Evolutionary conservation across 2,329 filamentous ascomycete species (phyloP).

Genomic region (Ophiostoma novo-ulmi): DNA sequence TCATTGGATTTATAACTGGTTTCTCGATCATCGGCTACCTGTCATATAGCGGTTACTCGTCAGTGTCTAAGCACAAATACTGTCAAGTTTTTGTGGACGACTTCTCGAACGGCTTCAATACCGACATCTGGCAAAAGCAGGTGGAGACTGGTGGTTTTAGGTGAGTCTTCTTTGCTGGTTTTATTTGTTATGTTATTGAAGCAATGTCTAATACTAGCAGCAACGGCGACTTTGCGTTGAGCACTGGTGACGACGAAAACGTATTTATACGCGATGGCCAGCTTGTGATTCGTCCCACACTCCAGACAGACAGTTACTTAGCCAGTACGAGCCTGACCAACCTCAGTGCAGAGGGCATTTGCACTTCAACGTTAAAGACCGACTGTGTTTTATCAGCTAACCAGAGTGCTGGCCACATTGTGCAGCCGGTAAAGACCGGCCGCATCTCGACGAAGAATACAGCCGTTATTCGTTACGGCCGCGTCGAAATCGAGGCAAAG

Average conservation of each 20-base stretch:
- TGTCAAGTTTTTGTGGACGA: slow-evolving; percentile 25
- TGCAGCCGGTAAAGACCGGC: slow-evolving; percentile 23
- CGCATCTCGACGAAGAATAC: slow-evolving; percentile 25
- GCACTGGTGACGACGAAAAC: slow-evolving; percentile 22
- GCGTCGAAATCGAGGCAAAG: slow-evolving; percentile 25
- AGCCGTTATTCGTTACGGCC: slow-evolving; percentile 24
- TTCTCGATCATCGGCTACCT: slow-evolving; percentile 15
- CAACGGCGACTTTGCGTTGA: slow-evolving; percentile 20
- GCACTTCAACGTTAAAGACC: slow-evolving; percentile 11
- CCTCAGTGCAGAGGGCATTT: slow-evolving; percentile 33
- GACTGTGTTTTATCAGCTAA: slow-evolving; percentile 20
- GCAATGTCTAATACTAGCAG: not conserved
- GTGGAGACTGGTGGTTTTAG: slow-evolving; percentile 24
- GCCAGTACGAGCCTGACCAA: slow-evolving; percentile 25
- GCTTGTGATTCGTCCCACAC: slow-evolving; percentile 23
- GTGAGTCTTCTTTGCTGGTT: not conserved
- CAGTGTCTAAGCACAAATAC: slow-evolving; percentile 19
- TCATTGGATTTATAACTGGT: slow-evolving; percentile 14
- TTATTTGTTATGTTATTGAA: not conserved
- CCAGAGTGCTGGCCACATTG: slow-evolving; percentile 21
- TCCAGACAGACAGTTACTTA: slow-evolving; percentile 20
- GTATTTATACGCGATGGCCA: slow-evolving; percentile 24
- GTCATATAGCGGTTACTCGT: slow-evolving; percentile 15
- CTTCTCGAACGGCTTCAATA: slow-evolving; percentile 24
- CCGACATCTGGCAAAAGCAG: slow-evolving; percentile 23